These are phyloP conservation scores for Amphicarpaea edgeworthii DNA, from an alignment of 306 rosid genomes.

Conservation along the genomic window DNA sequence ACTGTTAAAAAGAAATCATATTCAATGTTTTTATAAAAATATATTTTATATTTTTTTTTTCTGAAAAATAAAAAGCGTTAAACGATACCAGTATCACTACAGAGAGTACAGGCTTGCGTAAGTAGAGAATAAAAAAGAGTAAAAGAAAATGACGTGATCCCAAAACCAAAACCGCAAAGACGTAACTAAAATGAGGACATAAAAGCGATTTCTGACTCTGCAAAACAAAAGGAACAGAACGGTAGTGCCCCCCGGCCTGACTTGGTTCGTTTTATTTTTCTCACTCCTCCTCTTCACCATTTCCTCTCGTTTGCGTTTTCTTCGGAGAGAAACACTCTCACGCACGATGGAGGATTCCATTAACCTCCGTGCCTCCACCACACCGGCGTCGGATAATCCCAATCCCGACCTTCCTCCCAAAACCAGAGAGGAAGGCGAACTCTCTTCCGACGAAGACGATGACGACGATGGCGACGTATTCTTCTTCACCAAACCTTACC, in stretches of 20 bases:
- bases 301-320: no score
- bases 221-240: not conserved
- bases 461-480: slow-evolving; percentile 49
- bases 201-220: not conserved
- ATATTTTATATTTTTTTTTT: no score
- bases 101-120: no score
- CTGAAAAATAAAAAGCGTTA: no score
- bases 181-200: not conserved
- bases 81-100: no score
- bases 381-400: slow-evolving; percentile 45
- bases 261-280: slow-evolving; percentile 30
- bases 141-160: not conserved
- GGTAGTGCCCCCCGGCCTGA: slow-evolving; percentile 6
- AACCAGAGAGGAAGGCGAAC: slow-evolving; percentile 89
- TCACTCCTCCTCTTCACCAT: not conserved
- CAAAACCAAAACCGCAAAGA: not conserved
- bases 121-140: no score
- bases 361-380: slow-evolving; percentile 43
- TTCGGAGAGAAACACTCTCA: slow-evolving; percentile 30
- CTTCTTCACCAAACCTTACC: slow-evolving; percentile 46
- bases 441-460: slow-evolving; percentile 69
- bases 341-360: slow-evolving; percentile 48
- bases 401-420: slow-evolving; percentile 42
- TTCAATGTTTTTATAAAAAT: no score
- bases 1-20: no score